Evolutionary conservation across 192 early-diverging fungal genomes (phyloP), one percentile per base, ranked within the genome.

Genomic region (Chytriomyces sp.): DNA sequence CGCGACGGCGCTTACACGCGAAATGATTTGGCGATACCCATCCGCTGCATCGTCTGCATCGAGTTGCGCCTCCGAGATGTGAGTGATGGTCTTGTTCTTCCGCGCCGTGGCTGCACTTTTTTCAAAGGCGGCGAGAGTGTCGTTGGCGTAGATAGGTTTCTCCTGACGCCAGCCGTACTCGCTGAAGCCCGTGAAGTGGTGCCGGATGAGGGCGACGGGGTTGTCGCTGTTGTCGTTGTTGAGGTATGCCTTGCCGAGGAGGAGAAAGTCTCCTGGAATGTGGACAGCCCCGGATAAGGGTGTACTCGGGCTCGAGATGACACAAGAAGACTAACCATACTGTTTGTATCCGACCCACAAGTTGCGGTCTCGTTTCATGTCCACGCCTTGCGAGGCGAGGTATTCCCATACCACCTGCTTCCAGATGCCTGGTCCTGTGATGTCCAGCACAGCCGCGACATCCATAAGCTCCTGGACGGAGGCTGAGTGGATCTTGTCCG

Each of bases 341-440:
- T 39, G 68, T 22, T 59, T 26, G 31, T 70, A 59, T 7, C 56
- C 56, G 14, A 14, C 37, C 68, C 68, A 70, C 57, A 70, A 28
- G 39, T 70, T 56, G 6, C 56, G 36, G 2, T 39, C 3, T 38
- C 56, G 56, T 30, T 40, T 37, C 54, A 70, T 31, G 38, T 70
- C 57, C 5, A 26, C 68, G 2, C 68, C 68, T 39, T 52, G 54
- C 7, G 30, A 4, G 14, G 39, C 30, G 14, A 70, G 22, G 32
- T 70, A 49, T 38, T 70, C 55, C 4, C 19, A 70, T 2, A 59
- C 68, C 39, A 70, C 56, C 31, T 30, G 12, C 39, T 70, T 70
- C 68, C 68, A 70, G 39, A 70, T 70, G 25, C 68, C 68, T 3
- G 68, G 68, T 7, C 68, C 68, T 10, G 68, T 70, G 8, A 70